Percentiles rank a stretch among this genome's conserved stretches.
phyloP scores from a whole-genome alignment of 495 filamentous ascomycete species.

The Xylaria acuta region DNA sequence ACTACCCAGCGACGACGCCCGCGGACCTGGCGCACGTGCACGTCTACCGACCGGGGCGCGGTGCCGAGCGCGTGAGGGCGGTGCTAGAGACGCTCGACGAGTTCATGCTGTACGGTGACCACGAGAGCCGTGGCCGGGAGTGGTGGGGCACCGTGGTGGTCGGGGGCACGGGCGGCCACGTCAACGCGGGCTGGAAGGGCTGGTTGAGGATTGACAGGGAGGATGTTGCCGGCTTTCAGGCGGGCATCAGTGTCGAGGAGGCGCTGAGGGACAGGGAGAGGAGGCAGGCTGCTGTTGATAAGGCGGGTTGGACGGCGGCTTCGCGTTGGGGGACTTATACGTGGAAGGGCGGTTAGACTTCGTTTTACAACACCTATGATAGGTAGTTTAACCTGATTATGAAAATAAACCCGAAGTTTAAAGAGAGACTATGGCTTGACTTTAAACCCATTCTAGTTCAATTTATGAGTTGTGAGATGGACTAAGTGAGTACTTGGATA shows the following conservation, averaged over 20 bases:
- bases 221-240: constrained; percentile 55
- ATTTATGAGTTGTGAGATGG: too few species aligned
- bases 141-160: constrained; percentile 59
- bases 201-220: constrained; percentile 56
- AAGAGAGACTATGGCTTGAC: too few species aligned
- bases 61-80: constrained; percentile 31
- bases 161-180: constrained; percentile 42
- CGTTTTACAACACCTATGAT: too few species aligned
- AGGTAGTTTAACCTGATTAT: too few species aligned
- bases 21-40: constrained; percentile 49
- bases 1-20: constrained; percentile 29
- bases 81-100: constrained; percentile 44
- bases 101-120: constrained; percentile 57
- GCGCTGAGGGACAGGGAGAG: constrained; percentile 57
- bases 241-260: constrained; percentile 61
- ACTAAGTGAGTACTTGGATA: too few species aligned
- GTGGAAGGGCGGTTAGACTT: constrained; percentile 29
- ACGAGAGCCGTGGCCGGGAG: constrained; percentile 51
- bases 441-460: too few species aligned
- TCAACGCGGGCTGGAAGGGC: constrained; percentile 54
- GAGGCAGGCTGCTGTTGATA: constrained; percentile 50
- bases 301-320: constrained; percentile 41
- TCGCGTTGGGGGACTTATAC: constrained; percentile 39
- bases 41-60: constrained; percentile 44
- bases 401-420: too few species aligned